Conservation (phyloP, 441 rosid species). For the Populus hybrid region DNA sequence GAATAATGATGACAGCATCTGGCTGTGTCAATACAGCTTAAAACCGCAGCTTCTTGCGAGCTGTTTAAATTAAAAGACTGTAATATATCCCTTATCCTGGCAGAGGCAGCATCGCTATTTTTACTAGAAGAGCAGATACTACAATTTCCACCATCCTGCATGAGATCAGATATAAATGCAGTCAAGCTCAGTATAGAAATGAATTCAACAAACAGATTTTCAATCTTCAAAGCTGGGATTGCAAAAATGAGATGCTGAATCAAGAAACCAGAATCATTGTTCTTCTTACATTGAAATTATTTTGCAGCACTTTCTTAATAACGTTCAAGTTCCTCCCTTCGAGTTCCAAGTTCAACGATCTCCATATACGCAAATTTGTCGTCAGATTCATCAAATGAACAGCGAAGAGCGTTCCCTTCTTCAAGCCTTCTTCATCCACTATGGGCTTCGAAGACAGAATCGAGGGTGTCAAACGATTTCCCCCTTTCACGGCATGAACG, state of each 20-base stretch:
- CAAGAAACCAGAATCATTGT: not conserved
- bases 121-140: slow-evolving; percentile 19
- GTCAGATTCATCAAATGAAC: not conserved
- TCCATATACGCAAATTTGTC: slow-evolving; percentile 12
- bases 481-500: slow-evolving; percentile 13
- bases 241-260: not conserved
- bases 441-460: slow-evolving; percentile 21
- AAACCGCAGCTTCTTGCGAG: slow-evolving; percentile 36
- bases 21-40: slow-evolving; percentile 19
- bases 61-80: slow-evolving; percentile 20
- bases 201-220: slow-evolving; percentile 1
- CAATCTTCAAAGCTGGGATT: too few species aligned
- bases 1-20: slow-evolving; percentile 27
- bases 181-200: slow-evolving; percentile 31
- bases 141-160: slow-evolving; percentile 33
- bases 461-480: not conserved
- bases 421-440: not conserved
- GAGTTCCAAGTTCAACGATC: slow-evolving; percentile 17
- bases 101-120: not conserved
- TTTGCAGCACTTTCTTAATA: not conserved
- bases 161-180: slow-evolving; percentile 26
- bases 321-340: slow-evolving; percentile 3
- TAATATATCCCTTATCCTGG: not conserved
- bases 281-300: slow-evolving; percentile 22
- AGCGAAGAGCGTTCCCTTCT: slow-evolving; percentile 9